Percentiles rank a stretch among this genome's conserved stretches.
phyloP scores from a whole-genome alignment of 2,329 filamentous ascomycete species.

The Neophaeococcomyces aloes region DNA sequence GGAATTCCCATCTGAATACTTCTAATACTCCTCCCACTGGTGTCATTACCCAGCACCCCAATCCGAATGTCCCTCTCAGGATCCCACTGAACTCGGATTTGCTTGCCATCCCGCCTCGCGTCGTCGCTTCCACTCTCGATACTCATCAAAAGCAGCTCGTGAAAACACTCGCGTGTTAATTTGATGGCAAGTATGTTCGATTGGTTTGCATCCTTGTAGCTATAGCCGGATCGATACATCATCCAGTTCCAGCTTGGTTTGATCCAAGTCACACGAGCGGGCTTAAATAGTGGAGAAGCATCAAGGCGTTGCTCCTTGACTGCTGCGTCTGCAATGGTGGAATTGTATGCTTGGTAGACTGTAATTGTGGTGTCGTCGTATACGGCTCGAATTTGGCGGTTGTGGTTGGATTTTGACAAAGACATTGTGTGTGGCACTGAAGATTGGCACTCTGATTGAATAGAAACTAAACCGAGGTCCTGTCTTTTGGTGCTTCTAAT shows the following conservation, averaged over 20 bases:
- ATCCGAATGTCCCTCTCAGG: constrained; percentile 45
- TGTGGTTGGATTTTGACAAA: too few species aligned
- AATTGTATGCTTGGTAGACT: constrained; percentile 52
- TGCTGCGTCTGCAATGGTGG: constrained; percentile 44
- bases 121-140: constrained; percentile 23
- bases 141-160: constrained; percentile 34
- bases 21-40: constrained; percentile 22
- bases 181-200: constrained; percentile 47
- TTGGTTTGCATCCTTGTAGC: constrained; percentile 46
- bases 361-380: constrained; percentile 45
- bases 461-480: too few species aligned
- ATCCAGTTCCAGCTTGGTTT: constrained; percentile 56
- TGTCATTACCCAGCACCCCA: constrained; percentile 32
- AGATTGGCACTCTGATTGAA: too few species aligned
- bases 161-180: constrained; percentile 43
- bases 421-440: too few species aligned
- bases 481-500: too few species aligned
- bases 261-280: constrained; percentile 54
- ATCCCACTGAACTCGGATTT: constrained; percentile 54
- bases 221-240: constrained; percentile 53
- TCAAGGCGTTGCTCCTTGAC: constrained; percentile 42
- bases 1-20: constrained; percentile 55
- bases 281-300: constrained; percentile 43
- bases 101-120: constrained; percentile 19
- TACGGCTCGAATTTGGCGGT: constrained; percentile 44